Percentiles rank a stretch among this genome's conserved stretches.
Conservation (phyloP, 257 asterid species). For the Striga asiatica region DNA sequence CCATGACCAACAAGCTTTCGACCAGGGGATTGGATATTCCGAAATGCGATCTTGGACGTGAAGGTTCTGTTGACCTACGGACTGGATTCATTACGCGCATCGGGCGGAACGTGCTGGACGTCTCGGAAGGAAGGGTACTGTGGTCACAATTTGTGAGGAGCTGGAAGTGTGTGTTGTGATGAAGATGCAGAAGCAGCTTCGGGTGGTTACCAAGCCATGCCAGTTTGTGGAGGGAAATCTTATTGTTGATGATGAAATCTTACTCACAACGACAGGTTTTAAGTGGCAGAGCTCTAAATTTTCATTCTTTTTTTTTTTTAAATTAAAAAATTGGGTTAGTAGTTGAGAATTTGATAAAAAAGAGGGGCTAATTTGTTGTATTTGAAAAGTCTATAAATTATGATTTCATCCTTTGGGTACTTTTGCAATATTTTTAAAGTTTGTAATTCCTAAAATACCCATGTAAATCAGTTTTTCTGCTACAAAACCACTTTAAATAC, state of each 20-base stretch:
- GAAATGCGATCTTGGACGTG: slow-evolving; percentile 93
- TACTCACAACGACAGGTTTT: no score
- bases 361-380: no score
- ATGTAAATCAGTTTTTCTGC: no score
- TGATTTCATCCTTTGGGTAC: no score
- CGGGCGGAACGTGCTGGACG: slow-evolving; percentile 96
- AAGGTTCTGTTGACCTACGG: slow-evolving; percentile 86
- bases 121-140: slow-evolving; percentile 76
- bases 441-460: no score
- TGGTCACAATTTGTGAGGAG: slow-evolving; percentile 83
- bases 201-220: slow-evolving; percentile 50
- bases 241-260: slow-evolving; percentile 30
- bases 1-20: slow-evolving; percentile 85
- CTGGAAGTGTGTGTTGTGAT: slow-evolving; percentile 66
- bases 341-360: no score
- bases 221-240: slow-evolving; percentile 79
- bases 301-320: no score
- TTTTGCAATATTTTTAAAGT: no score
- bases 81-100: slow-evolving; percentile 81
- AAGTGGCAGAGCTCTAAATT: no score
- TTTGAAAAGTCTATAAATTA: no score
- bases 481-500: no score
- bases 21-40: slow-evolving; percentile 94
- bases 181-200: slow-evolving; percentile 86
- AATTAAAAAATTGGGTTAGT: no score